phyloP scores from a whole-genome alignment of 768 basidiomycete species.

The Pleurotus tuber-regium region DNA sequence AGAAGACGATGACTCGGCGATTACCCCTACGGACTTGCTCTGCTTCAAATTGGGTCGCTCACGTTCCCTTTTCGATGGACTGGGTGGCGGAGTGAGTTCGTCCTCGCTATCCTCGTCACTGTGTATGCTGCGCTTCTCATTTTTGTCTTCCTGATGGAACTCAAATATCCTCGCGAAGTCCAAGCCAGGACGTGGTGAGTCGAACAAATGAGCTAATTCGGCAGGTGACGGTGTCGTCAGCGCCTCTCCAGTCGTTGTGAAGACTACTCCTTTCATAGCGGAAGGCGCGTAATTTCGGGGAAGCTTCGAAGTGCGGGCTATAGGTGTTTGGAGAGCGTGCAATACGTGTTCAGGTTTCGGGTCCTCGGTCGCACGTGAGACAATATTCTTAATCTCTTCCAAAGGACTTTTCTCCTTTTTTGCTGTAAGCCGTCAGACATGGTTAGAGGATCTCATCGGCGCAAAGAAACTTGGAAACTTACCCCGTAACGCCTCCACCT shows the following conservation, averaged over 20 bases:
- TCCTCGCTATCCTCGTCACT: constrained; percentile 23
- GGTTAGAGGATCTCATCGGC: neutral
- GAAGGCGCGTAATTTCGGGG: constrained; percentile 35
- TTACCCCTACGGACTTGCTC: constrained; percentile 16
- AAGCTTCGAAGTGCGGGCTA: constrained; percentile 32
- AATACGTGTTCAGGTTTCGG: constrained; percentile 18
- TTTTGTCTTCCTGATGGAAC: constrained; percentile 45
- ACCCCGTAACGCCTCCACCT: constrained; percentile 45
- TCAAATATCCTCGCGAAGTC: constrained; percentile 82
- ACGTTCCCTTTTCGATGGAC: constrained; percentile 45
- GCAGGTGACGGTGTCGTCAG: constrained; percentile 69
- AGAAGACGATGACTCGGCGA: constrained; percentile 8
- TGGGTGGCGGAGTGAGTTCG: constrained; percentile 38
- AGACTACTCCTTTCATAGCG: constrained; percentile 76
- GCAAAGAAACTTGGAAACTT: constrained; percentile 10
- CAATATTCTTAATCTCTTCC: constrained; percentile 74
- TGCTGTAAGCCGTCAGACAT: constrained; percentile 27
- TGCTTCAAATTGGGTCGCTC: constrained; percentile 24
- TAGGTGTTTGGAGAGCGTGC: constrained; percentile 50
- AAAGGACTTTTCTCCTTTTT: constrained; percentile 58
- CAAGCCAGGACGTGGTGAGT: constrained; percentile 67
- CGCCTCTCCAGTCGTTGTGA: constrained; percentile 75
- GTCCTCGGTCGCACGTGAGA: constrained; percentile 34
- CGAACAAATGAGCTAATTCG: constrained; percentile 66
- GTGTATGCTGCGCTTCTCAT: too few relatives aligned